Base-by-base conservation (phyloP, 2,329 filamentous ascomycete species). In the Hymenoscyphus repandus region DNA sequence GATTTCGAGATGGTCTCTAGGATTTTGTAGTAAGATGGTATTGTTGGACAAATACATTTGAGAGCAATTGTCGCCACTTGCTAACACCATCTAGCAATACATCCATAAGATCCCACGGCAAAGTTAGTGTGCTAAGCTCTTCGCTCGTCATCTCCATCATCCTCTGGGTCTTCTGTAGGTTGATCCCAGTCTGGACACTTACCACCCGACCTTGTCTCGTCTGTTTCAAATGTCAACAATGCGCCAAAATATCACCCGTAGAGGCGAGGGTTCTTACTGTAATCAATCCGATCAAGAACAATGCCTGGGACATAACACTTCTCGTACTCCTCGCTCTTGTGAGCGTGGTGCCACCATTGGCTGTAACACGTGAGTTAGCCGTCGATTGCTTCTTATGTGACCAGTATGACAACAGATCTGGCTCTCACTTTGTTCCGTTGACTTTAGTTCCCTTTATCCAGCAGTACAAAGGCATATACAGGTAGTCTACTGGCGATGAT, bases 301-400 rank as follows among this genome's bases (percentile, higher is more conserved):
- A 41, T 36, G 17, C 18, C 45, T 32, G 45, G 45, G 15, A 47
- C 37, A 22, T 47, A 47, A 20, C 45, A 47, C 15, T 47, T 47
- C 9, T 47, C 45, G 17, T 47, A 47, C 7, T 47, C 45, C 9
- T 47, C 22, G 11, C 45, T 47, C 15, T 40, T 39, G 37, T 47
- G 45, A 13, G 45, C 45, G 36, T 47, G 45, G 2, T 31, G 45
- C 45, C 45, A 47, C 45, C 45, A 47, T 36, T 47, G 45, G 20
- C 45, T 47, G 34, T n/a, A 11, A 5, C 18, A 4, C 11, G 5
- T 12, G 5, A 4, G 18, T 40, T 17, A 40, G 38, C 18, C 17
- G 3, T 17, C n/a, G 3, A 40, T 20, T 40, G 10, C 9, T 30
- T 11, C n/a, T 11, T 43, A 30, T 31, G 27, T 15, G 30, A 15